Evolutionary conservation across 441 rosid species (phyloP).

Genomic region (Brassica balearica): DNA sequence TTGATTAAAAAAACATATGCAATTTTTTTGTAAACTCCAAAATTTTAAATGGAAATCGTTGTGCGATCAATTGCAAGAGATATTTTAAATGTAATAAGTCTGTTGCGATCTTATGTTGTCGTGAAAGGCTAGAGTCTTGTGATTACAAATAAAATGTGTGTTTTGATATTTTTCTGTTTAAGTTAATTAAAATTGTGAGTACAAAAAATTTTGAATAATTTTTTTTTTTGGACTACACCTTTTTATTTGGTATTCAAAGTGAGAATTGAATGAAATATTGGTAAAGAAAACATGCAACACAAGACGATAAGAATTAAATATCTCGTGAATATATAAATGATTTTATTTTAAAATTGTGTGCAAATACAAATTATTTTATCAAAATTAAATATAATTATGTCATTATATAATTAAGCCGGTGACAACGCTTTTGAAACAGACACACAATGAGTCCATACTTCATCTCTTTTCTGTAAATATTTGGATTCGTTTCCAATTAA

Average conservation of each 20-base stretch:
- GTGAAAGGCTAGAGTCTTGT: not conserved
- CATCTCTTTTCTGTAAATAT: not conserved
- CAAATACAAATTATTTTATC: no score
- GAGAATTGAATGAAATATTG: no score
- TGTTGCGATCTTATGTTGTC: not conserved
- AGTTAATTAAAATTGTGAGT: no score
- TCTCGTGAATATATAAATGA: not conserved
- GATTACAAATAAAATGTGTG: not conserved
- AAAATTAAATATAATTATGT: no score
- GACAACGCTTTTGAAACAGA: not conserved
- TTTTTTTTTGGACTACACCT: no score
- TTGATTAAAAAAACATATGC: no score
- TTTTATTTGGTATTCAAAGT: no score
- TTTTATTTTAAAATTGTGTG: not conserved
- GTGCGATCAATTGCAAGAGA: not conserved
- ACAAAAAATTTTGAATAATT: no score
- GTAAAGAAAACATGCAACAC: not conserved
- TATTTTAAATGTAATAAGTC: no score
- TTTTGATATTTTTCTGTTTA: not conserved
- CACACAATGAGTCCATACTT: not conserved
- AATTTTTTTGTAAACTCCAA: no score
- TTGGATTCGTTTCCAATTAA: not conserved
- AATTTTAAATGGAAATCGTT: not conserved
- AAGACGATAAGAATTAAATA: not conserved
- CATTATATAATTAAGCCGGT: not conserved